These are phyloP conservation scores for Venturia oleaginea DNA, from an alignment of 2,329 filamentous ascomycete genomes.

Conservation along the genomic window DNA sequence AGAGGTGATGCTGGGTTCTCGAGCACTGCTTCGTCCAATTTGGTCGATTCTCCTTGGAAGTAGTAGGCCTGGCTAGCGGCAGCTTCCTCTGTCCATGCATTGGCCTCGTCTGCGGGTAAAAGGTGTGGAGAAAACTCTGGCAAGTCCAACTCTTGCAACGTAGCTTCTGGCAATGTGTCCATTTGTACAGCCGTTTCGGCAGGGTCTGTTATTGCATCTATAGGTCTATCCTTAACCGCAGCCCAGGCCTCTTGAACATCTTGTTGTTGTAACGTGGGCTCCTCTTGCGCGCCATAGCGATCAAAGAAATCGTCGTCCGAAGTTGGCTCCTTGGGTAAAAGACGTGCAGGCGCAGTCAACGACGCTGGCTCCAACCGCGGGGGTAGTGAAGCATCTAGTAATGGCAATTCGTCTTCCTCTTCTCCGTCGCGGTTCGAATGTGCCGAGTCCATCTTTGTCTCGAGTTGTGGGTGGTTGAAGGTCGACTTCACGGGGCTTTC, in stretches of 20 bases:
- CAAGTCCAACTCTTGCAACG: neutral
- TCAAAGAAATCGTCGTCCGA: slow-evolving; percentile 30
- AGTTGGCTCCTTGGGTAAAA: slow-evolving; percentile 15
- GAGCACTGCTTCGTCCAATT: slow-evolving; percentile 36
- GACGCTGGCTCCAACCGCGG: neutral
- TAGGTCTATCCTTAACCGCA: neutral
- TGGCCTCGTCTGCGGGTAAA: neutral
- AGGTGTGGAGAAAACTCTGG: neutral
- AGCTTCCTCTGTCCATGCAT: neutral
- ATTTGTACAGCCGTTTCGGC: neutral
- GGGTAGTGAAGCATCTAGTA: neutral
- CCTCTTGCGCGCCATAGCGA: slow-evolving; percentile 19
- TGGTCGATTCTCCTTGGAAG: slow-evolving; percentile 36
- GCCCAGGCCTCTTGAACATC: slow-evolving; percentile 2
- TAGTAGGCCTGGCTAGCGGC: slow-evolving; percentile 28
- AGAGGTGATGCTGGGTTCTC: slow-evolving; percentile 34
- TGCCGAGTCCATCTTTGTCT: neutral
- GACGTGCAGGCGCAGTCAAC: slow-evolving; percentile 8
- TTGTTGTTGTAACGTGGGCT: neutral
- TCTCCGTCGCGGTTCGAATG: neutral
- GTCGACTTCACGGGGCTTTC: neutral
- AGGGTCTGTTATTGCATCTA: neutral
- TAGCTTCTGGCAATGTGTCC: neutral
- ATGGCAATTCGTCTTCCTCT: slow-evolving; percentile 4
- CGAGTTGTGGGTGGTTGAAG: neutral